phyloP scores from a whole-genome alignment of 371 early-diverging fungal genomes.

The Mortierella sp. region DNA sequence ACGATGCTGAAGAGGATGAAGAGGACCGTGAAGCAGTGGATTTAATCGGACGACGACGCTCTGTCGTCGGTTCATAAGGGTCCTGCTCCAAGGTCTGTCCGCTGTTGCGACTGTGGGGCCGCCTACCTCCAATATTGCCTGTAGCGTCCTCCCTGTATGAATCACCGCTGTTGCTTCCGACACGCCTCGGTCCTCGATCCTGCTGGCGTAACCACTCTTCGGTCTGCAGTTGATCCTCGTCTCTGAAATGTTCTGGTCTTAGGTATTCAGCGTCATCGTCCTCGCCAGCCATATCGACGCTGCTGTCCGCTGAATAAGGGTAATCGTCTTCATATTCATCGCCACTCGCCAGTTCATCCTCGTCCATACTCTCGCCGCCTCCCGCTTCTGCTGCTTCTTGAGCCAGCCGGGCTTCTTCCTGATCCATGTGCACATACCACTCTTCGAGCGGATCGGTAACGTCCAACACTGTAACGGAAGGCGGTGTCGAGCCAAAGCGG shows the following conservation, averaged over 20 bases:
- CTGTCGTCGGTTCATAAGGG: not conserved
- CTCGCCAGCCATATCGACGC: slow-evolving; percentile 46
- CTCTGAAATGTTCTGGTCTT: slow-evolving; percentile 15
- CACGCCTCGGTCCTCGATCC: slow-evolving; percentile 4
- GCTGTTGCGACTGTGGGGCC: slow-evolving; percentile 3
- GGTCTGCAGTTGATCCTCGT: slow-evolving; percentile 21
- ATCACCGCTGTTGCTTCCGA: slow-evolving; percentile 18
- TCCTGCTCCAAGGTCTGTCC: slow-evolving; percentile 15
- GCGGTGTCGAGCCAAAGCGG: slow-evolving; percentile 87
- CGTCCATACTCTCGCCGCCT: slow-evolving; percentile 46
- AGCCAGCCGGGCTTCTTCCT: slow-evolving; percentile 55
- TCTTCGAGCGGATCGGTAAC: slow-evolving; percentile 91
- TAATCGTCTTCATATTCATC: slow-evolving; percentile 50
- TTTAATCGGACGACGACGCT: slow-evolving; percentile 8
- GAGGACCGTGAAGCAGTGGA: slow-evolving; percentile 24
- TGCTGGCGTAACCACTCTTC: slow-evolving; percentile 32
- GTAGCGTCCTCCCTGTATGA: slow-evolving; percentile 20
- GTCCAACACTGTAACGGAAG: slow-evolving; percentile 82
- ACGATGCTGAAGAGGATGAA: slow-evolving; percentile 24
- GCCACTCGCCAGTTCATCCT: slow-evolving; percentile 42
- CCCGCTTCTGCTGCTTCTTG: slow-evolving; percentile 49
- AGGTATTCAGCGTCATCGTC: slow-evolving; percentile 47
- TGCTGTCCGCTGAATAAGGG: slow-evolving; percentile 32
- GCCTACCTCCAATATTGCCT: not conserved
- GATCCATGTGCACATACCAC: slow-evolving; percentile 80